A percentile compares a stretch with the other conserved stretches of the same genome.
These are phyloP conservation scores for Spiraea crenata DNA, from an alignment of 331 rosid genomes.

Conservation along the genomic window DNA sequence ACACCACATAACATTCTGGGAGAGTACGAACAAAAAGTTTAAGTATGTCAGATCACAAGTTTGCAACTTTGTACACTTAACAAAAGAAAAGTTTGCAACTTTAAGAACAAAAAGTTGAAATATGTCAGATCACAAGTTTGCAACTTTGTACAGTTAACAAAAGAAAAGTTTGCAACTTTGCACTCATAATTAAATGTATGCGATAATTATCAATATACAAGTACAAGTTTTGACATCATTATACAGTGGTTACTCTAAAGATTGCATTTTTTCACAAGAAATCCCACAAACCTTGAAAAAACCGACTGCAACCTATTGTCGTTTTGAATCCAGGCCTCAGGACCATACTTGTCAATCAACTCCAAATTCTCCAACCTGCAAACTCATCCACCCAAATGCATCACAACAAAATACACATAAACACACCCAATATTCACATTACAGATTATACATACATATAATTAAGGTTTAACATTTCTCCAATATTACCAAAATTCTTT, in stretches of 20 bases:
- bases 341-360: constrained; percentile 67
- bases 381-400: constrained; percentile 19
- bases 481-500: too few relatives aligned
- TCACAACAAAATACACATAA: not conserved
- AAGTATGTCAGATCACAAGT: too few relatives aligned
- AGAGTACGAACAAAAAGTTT: too few relatives aligned
- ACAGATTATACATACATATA: not conserved
- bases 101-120: not conserved
- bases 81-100: too few relatives aligned
- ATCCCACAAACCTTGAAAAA: constrained; percentile 54
- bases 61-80: too few relatives aligned
- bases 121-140: not conserved
- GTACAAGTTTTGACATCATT: not conserved
- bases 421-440: not conserved
- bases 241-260: not conserved
- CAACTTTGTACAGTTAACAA: not conserved
- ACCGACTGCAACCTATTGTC: constrained; percentile 71
- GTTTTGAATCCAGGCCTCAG: constrained; percentile 79
- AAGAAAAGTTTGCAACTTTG: not conserved
- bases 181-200: too few relatives aligned
- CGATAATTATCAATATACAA: not conserved
- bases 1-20: too few relatives aligned
- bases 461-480: too few relatives aligned
- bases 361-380: constrained; percentile 92
- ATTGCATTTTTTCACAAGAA: not conserved